Percentiles rank a stretch among this genome's conserved stretches.
Conservation (phyloP, 1,284 basidiomycete species). For the Flammula alnicola region DNA sequence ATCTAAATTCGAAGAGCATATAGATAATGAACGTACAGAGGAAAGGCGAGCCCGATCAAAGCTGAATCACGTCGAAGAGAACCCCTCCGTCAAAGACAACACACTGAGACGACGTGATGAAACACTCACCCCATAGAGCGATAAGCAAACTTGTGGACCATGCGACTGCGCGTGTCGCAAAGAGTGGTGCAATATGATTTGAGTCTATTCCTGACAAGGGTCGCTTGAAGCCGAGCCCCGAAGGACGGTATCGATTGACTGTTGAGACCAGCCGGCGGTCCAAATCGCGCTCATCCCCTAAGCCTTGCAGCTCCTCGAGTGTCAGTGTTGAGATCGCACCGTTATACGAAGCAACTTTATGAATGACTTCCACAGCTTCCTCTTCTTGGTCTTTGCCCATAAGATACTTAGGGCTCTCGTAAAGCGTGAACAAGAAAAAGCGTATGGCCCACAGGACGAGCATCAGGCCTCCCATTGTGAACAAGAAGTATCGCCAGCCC, state of each 20-base stretch:
- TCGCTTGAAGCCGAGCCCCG: too few species aligned
- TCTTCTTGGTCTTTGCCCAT: constrained; percentile 74
- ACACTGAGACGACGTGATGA: background rate
- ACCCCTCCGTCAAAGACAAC: background rate
- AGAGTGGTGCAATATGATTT: constrained; percentile 60
- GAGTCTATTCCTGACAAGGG: constrained; percentile 39
- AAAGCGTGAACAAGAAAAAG: constrained; percentile 74
- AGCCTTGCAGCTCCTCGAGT: constrained; percentile 46
- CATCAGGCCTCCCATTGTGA: constrained; percentile 69
- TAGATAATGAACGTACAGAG: constrained; percentile 44
- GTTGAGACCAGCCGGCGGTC: too few species aligned
- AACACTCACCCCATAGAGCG: constrained; percentile 57
- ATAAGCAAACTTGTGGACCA: constrained; percentile 66
- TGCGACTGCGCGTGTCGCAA: constrained; percentile 65
- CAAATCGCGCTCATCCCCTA: constrained; percentile 11
- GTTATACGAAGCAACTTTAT: constrained; percentile 75
- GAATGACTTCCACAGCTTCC: constrained; percentile 72
- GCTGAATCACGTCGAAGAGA: constrained; percentile 39
- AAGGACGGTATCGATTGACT: too few species aligned
- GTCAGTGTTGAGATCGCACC: constrained; percentile 50
- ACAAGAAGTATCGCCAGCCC: constrained; percentile 81
- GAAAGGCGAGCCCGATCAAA: constrained; percentile 76
- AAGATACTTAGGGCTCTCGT: constrained; percentile 80
- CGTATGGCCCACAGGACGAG: constrained; percentile 69
- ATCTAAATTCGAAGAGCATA: background rate